These are phyloP conservation scores for Alloteropsis angusta DNA, from an alignment of 202 grass and related monocot genomes.

Conservation along the genomic window DNA sequence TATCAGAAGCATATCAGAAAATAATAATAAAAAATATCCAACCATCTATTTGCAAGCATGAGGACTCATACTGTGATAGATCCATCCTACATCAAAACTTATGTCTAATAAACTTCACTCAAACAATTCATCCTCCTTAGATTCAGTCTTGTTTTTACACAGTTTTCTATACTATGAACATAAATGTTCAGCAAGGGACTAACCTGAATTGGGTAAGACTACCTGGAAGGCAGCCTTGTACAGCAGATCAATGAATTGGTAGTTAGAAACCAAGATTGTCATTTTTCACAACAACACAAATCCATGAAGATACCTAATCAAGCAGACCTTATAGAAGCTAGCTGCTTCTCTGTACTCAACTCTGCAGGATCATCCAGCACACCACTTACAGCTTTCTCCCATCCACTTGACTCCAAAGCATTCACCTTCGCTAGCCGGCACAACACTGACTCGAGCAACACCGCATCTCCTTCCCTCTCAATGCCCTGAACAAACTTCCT, in stretches of 20 bases:
- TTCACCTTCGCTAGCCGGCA: constrained; percentile 35
- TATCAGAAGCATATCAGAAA: constrained; percentile 2
- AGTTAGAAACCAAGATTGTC: background rate
- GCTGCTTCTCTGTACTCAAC: constrained; percentile 13
- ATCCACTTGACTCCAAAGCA: constrained; percentile 32
- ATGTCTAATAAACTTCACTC: background rate
- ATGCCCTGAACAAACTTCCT: constrained; percentile 45
- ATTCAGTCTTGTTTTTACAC: background rate
- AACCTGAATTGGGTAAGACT: background rate
- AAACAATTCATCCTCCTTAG: background rate
- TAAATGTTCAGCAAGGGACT: background rate
- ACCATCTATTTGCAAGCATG: background rate
- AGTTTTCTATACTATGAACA: background rate
- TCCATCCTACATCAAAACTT: background rate
- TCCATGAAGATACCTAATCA: background rate
- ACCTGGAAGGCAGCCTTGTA: background rate
- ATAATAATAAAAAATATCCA: background rate
- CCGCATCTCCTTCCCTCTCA: constrained; percentile 21
- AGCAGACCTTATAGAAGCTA: constrained; percentile 26
- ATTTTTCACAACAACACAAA: background rate
- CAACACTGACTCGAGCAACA: constrained; percentile 29
- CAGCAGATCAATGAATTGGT: background rate
- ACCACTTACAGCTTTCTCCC: constrained; percentile 39
- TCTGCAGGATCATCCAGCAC: constrained; percentile 21
- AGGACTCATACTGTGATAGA: background rate